Conservation (phyloP, 2,329 filamentous ascomycete genomes). For the Monosporascus sp. region DNA sequence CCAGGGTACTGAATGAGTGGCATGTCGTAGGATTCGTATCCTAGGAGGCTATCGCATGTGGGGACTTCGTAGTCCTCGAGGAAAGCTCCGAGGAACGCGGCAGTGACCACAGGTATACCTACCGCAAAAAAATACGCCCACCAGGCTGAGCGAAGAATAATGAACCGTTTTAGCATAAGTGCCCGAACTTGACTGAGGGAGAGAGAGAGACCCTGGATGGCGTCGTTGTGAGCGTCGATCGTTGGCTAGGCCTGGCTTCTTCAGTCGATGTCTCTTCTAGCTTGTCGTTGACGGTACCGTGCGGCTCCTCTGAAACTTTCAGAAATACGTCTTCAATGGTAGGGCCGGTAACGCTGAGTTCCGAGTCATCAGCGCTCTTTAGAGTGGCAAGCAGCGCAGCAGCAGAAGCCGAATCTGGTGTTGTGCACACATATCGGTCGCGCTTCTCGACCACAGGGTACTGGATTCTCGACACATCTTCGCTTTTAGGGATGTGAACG, state of each 20-base stretch:
- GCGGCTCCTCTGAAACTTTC: conserved; percentile 53
- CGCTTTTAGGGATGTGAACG: conserved; percentile 21
- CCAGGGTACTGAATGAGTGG: not conserved
- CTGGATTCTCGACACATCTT: conserved; percentile 12
- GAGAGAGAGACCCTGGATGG: conserved; percentile 9
- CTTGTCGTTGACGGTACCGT: conserved; percentile 13
- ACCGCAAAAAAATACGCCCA: conserved; percentile 22
- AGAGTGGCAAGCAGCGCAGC: conserved; percentile 49
- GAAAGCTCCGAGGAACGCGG: conserved; percentile 11
- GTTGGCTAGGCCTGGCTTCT: conserved; percentile 4
- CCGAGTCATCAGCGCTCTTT: conserved; percentile 46
- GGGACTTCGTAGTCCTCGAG: conserved; percentile 12
- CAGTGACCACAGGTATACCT: conserved; percentile 18
- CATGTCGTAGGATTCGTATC: conserved; percentile 2
- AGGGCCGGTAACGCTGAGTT: conserved; percentile 59
- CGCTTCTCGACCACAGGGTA: conserved; percentile 23
- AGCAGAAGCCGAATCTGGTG: conserved; percentile 49
- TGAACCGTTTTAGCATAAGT: conserved; percentile 19
- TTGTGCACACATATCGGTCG: conserved; percentile 52
- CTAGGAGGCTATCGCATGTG: conserved; percentile 12
- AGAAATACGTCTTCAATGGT: conserved; percentile 65
- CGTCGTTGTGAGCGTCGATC: conserved; percentile 5
- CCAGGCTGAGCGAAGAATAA: conserved; percentile 20
- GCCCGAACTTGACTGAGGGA: conserved; percentile 17
- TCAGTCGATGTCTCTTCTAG: conserved; percentile 7